Base-by-base conservation (phyloP, 257 asterid genomes). In the Fraxinus cuspidata region DNA sequence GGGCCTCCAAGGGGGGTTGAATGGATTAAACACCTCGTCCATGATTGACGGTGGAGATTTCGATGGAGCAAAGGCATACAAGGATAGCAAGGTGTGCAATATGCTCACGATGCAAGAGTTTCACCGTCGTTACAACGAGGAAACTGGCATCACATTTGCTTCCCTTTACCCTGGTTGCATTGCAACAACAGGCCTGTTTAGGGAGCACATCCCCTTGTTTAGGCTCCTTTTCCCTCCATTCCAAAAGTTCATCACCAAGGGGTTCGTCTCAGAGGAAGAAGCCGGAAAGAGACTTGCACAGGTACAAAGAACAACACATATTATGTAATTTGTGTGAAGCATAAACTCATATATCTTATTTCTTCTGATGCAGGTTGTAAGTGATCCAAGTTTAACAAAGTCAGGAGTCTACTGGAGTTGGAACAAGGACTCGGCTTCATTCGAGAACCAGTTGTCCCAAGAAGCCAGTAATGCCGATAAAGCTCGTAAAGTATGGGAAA, bases 351-450 rank as follows among this genome's bases (percentile, higher is more conserved):
- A 11, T 25, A 23, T 60, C 15, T 60, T n/a, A 56, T 16, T 69
- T 9, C 15, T 77, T 4, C 10, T 69, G 15, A 71, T 81, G 38
- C 87, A 93, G 97, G 98, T 95, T 63, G 97, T 95, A 53, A 87
- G 91, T 16, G 99, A 95, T 81, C 97, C 97, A 69, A 95, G 98
- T 87, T 78, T 95, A 90, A 88, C 96, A 7, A 95, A 95, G 84
- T 95, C 99, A 3, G 99, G 99, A 28, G 98, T 95, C 5, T 94
- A 94, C 83, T 94, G 99, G 99, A 94, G 99, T 91, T 94, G 99
- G 99, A 94, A 94, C 87, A 91, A 92, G 81, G 86, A 88, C 79
- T 94, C 99, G 0, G 89, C 99, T 70, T 92, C 98, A 0, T 94
- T 94, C 11, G 96, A 91, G 89, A 94, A 94, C 84, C 95, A 91